phyloP scores from a whole-genome alignment of 768 basidiomycete genomes.

The Lyophyllum shimeji region DNA sequence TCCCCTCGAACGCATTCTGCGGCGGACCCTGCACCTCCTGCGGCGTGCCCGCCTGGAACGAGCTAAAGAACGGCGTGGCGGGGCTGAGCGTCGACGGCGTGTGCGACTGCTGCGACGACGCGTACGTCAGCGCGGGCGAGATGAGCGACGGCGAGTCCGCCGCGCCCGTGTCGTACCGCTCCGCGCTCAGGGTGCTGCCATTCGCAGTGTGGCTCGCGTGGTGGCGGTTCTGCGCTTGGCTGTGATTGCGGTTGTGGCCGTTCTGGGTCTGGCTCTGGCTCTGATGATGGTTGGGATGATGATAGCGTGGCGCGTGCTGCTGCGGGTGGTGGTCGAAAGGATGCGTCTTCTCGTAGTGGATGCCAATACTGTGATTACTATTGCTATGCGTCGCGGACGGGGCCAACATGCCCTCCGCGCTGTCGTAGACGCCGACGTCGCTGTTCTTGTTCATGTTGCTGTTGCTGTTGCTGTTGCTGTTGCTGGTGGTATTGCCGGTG shows the following conservation, averaged over 20 bases:
- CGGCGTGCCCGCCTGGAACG: slow-evolving; percentile 35
- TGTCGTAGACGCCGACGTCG: slow-evolving; percentile 17
- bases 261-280: slow-evolving; percentile 10
- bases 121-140: slow-evolving; percentile 66
- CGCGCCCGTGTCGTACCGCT: not conserved
- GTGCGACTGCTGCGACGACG: slow-evolving; percentile 49
- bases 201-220: not conserved
- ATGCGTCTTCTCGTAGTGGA: slow-evolving; percentile 8
- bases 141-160: slow-evolving; percentile 45
- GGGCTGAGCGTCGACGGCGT: slow-evolving; percentile 69
- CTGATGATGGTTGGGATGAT: slow-evolving; percentile 17
- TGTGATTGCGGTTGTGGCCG: not conserved
- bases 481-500: slow-evolving; percentile 18
- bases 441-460: slow-evolving; percentile 25
- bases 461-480: slow-evolving; percentile 18
- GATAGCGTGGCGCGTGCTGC: slow-evolving; percentile 4
- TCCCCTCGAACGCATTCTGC: slow-evolving; percentile 2
- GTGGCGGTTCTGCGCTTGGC: not conserved
- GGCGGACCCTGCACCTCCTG: slow-evolving; percentile 2
- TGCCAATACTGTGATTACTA: not conserved
- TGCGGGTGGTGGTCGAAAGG: not conserved
- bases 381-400: not conserved
- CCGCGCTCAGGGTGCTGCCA: not conserved
- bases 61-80: slow-evolving; percentile 69
- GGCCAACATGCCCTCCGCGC: not conserved